A percentile compares a stretch with the other conserved stretches of the same genome.
These are phyloP conservation scores for Pulicaria dysenterica DNA, from an alignment of 129 eudicot genomes.

Conservation along the genomic window DNA sequence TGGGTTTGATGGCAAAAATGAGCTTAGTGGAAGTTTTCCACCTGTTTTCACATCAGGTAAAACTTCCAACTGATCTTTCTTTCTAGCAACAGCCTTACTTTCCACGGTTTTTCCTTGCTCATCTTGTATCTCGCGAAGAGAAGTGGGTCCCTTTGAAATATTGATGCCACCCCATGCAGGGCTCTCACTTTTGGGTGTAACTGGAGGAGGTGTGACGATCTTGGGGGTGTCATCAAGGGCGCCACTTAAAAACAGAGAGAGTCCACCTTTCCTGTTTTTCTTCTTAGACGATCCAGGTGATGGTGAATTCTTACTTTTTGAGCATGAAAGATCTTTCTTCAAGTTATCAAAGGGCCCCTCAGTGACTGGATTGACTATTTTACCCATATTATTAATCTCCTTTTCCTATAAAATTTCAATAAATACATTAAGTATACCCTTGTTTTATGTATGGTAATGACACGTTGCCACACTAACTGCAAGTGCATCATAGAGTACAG, in stretches of 20 bases:
- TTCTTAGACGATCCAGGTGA: constrained; percentile 60
- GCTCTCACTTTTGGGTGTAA: constrained; percentile 74
- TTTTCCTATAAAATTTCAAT: constrained; percentile 42
- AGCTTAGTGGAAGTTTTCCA: constrained; percentile 60
- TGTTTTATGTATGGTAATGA: too few relatives aligned
- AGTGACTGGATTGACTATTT: constrained; percentile 25
- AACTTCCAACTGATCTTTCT: constrained; percentile 51
- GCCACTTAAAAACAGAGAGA: constrained; percentile 89
- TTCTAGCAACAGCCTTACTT: constrained; percentile 29
- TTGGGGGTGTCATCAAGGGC: constrained; percentile 83
- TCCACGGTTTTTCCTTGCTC: constrained; percentile 66
- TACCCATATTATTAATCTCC: constrained; percentile 37
- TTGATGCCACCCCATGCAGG: constrained; percentile 96
- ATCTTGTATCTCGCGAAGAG: constrained; percentile 86
- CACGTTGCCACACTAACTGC: too few relatives aligned
- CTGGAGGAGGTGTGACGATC: constrained; percentile 47
- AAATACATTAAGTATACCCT: neutral
- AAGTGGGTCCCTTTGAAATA: constrained; percentile 55
- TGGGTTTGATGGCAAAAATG: constrained; percentile 72
- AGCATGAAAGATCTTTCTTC: constrained; percentile 39
- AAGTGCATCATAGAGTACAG: too few relatives aligned
- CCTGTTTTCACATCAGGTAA: constrained; percentile 43
- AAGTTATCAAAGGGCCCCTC: constrained; percentile 23
- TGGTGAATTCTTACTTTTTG: constrained; percentile 39
- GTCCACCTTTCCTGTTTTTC: constrained; percentile 92